These are phyloP conservation scores for Claviceps sp. DNA, from an alignment of 2,329 filamentous ascomycete genomes.

Conservation along the genomic window DNA sequence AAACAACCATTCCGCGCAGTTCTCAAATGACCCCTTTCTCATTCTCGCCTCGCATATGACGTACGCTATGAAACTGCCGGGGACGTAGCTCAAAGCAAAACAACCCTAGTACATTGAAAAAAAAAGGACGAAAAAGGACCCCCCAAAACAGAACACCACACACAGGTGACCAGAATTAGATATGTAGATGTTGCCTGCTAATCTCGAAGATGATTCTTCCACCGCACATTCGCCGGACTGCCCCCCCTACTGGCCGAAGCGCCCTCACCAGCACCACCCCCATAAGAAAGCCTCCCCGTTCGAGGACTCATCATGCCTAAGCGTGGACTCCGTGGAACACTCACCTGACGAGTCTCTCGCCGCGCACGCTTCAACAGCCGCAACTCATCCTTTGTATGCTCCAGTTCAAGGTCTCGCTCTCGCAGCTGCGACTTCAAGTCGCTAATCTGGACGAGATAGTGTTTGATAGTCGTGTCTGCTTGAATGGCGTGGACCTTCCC, in stretches of 20 bases:
- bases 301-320: constrained; percentile 39
- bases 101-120: background rate
- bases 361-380: constrained; percentile 33
- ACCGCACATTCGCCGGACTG: constrained; percentile 30
- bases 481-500: constrained; percentile 35
- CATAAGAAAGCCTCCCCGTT: constrained; percentile 13
- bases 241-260: constrained; percentile 33
- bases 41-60: no score
- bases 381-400: constrained; percentile 34
- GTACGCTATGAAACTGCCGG: no score
- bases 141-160: no score
- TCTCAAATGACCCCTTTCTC: no score
- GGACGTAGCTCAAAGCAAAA: no score
- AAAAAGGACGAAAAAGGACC: background rate
- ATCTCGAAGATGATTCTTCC: constrained; percentile 28
- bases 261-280: constrained; percentile 11
- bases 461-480: constrained; percentile 19
- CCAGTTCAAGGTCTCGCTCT: constrained; percentile 40
- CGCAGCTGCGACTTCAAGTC: constrained; percentile 28
- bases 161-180: background rate
- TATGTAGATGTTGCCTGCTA: constrained; percentile 1
- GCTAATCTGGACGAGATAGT: constrained; percentile 24
- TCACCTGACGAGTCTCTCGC: constrained; percentile 41
- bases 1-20: no score
- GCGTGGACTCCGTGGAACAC: constrained; percentile 45